Conservation (phyloP, 257 asterid genomes). For the Forsythia viridissima region DNA sequence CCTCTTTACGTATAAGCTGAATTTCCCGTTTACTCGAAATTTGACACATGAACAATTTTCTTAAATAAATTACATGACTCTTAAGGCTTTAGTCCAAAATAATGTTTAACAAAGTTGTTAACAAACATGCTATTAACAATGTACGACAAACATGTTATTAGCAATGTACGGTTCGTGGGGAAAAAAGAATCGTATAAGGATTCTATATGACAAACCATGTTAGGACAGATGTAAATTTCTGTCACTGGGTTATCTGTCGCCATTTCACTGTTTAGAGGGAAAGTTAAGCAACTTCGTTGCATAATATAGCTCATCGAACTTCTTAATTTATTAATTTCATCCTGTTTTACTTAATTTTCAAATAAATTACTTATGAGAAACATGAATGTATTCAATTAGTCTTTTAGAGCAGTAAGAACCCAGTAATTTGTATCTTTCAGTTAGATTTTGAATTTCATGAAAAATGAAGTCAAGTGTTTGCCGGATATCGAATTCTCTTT, state of each 20-base stretch:
- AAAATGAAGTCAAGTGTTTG: too few species aligned
- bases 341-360: neutral
- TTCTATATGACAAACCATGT: slow-evolving; percentile 24
- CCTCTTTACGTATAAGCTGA: neutral
- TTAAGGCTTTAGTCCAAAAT: too few species aligned
- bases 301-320: slow-evolving; percentile 10
- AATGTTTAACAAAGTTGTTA: too few species aligned
- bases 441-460: neutral
- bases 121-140: too few species aligned
- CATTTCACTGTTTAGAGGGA: slow-evolving; percentile 17
- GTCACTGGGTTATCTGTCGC: slow-evolving; percentile 6
- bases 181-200: slow-evolving; percentile 19
- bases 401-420: neutral
- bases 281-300: slow-evolving; percentile 14
- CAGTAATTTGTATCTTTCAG: neutral
- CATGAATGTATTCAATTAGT: neutral
- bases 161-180: slow-evolving; percentile 15
- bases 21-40: neutral
- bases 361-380: neutral
- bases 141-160: too few species aligned
- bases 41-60: neutral
- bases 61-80: too few species aligned
- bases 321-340: neutral
- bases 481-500: too few species aligned
- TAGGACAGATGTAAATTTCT: slow-evolving; percentile 30